These are phyloP conservation scores for Globisporangium cederbergense DNA, from an alignment of 352 stramenopile genomes.

Conservation along the genomic window DNA sequence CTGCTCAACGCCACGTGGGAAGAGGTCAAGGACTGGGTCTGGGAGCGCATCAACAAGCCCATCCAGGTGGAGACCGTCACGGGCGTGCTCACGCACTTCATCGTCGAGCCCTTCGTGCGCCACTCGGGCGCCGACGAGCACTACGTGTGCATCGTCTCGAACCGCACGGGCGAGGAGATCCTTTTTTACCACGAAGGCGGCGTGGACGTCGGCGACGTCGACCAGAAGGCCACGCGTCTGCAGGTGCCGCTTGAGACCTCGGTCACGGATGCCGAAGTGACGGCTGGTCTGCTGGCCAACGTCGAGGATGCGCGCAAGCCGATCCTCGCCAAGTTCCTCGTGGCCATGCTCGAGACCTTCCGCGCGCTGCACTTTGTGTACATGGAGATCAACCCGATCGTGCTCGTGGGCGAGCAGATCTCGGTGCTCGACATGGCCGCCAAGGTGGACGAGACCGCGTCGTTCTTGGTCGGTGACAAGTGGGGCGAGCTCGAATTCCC, in stretches of 20 bases:
- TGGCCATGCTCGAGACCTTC: constrained; percentile 91
- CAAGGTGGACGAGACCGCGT: constrained; percentile 96
- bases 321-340: constrained; percentile 88
- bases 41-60: constrained; percentile 91
- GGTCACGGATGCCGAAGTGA: constrained; percentile 74
- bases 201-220: constrained; percentile 95
- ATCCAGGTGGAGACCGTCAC: constrained; percentile 90
- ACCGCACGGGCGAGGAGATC: constrained; percentile 94
- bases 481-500: constrained; percentile 96
- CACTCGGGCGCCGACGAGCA: constrained; percentile 93
- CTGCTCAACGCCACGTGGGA: constrained; percentile 92
- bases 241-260: constrained; percentile 79
- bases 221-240: constrained; percentile 91
- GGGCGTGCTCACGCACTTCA: constrained; percentile 94
- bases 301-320: constrained; percentile 77
- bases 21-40: constrained; percentile 93
- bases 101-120: constrained; percentile 96
- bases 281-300: constrained; percentile 62
- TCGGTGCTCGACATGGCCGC: constrained; percentile 94
- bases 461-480: constrained; percentile 90
- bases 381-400: constrained; percentile 98
- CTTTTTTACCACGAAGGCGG: constrained; percentile 95
- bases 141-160: constrained; percentile 96
- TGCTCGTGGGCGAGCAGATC: constrained; percentile 90
- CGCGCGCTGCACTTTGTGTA: constrained; percentile 96